Evolutionary conservation across 2,329 filamentous ascomycete genomes (phyloP).

Genomic region (Fusarium subtropicale): DNA sequence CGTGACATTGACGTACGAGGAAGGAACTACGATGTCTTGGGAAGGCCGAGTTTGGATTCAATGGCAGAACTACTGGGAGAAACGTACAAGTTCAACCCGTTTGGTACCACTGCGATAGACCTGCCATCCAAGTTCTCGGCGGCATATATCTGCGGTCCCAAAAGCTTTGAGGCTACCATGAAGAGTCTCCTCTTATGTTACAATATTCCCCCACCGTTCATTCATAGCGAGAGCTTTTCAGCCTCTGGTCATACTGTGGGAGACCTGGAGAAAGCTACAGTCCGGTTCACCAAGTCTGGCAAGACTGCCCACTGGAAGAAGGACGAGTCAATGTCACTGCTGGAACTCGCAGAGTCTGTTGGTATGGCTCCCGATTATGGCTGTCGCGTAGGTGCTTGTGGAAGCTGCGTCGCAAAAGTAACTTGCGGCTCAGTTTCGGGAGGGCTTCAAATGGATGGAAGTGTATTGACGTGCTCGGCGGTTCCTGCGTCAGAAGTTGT

Average conservation of each 20-base stretch:
- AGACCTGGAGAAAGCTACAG: not conserved
- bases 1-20: not conserved
- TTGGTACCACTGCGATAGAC: not conserved
- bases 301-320: conserved; percentile 6
- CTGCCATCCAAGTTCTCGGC: not conserved
- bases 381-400: not conserved
- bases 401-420: not conserved
- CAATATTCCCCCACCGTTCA: not conserved
- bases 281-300: conserved; percentile 5
- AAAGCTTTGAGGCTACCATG: not conserved
- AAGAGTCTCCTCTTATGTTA: not conserved
- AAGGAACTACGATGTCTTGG: not conserved
- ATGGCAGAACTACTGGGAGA: not conserved
- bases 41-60: not conserved
- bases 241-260: not conserved
- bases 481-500: not conserved
- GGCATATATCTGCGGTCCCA: not conserved
- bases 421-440: not conserved
- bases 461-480: not conserved
- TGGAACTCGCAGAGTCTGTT: conserved; percentile 15
- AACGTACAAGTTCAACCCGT: not conserved
- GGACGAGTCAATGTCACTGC: not conserved
- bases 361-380: not conserved
- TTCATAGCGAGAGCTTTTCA: conserved; percentile 9
- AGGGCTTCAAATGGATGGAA: not conserved